Base-by-base conservation (phyloP, 495 filamentous ascomycete genomes). In the Penicillium angulare region DNA sequence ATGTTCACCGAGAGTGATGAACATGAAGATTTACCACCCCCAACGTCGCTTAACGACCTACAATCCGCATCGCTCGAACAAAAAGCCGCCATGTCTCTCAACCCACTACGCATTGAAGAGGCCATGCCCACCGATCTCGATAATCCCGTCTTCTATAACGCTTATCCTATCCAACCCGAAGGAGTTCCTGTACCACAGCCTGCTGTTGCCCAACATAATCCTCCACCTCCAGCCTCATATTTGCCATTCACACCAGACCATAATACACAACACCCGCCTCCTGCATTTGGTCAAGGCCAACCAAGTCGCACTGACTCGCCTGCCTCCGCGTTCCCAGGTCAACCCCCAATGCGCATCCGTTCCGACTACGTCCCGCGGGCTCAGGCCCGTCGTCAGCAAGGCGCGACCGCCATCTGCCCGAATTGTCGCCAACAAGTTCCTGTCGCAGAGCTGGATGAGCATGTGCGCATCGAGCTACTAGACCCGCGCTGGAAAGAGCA, bases 401-500 rank as follows among this genome's bases (percentile, higher is more conserved):
- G 80, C 21, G 76, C 80, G 39, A 89, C 84, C 61, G 88, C 86
- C 2, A 69, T 95, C 42, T 98, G 93, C 69, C 95, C 93, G 8
- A 97, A 97, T 69, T 98, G 95, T 72, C 85, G 88, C 51, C 88
- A 95, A 66, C 85, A 87, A 52, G 89, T 97, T 29, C 89, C 90
- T 6, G 79, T 86, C 56, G 80, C 85, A 57, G 93, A 97, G 68
- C 76, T 96, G 60, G 90, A 92, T 23, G 84, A 92, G 50, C 93
- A 98, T 69, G 96, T 98, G 86, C 82, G 88, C 61, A 96, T 96
- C 65, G 93, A 98, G 67, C 79, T 97, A 12, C 83, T 98, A 42
- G 93, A 97, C 64, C 92, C 93, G 0, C 83, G 86, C 27, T 98
- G 95, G 93, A 93, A 95, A 68, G 90, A 97, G 64, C 90, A 97